Evolutionary conservation across 2,329 filamentous ascomycete species (phyloP).

Genomic region (Sphaerulina vaccinii): DNA sequence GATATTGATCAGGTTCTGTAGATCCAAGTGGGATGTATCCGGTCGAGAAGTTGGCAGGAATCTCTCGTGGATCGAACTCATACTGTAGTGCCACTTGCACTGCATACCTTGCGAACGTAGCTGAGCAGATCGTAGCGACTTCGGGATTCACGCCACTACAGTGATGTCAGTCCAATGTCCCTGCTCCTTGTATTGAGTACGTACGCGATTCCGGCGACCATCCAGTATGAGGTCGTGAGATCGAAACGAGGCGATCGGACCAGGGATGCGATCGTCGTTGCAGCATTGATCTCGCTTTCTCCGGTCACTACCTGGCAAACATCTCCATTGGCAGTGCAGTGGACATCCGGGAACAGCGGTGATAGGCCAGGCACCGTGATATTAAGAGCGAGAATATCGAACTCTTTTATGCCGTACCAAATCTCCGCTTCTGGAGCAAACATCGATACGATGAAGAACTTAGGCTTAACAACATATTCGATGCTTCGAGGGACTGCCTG

Average conservation of each 20-base stretch:
- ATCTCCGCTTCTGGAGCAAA: slow-evolving; percentile 54
- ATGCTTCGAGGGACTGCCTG: slow-evolving; percentile 16
- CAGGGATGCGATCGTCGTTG: slow-evolving; percentile 62
- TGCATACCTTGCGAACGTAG: slow-evolving; percentile 67
- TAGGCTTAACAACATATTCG: slow-evolving; percentile 50
- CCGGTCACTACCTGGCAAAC: slow-evolving; percentile 70
- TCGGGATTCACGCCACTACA: slow-evolving; percentile 63
- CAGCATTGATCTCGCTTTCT: slow-evolving; percentile 66
- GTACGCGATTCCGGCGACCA: slow-evolving; percentile 66
- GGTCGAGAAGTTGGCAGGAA: slow-evolving; percentile 63
- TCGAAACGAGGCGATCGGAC: slow-evolving; percentile 63
- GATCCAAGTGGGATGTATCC: slow-evolving; percentile 68
- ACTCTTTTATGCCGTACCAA: slow-evolving; percentile 35
- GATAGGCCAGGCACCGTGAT: slow-evolving; percentile 37
- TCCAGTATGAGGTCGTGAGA: slow-evolving; percentile 66
- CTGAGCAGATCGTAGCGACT: slow-evolving; percentile 62
- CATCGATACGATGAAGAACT: slow-evolving; percentile 63
- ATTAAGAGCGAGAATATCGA: slow-evolving; percentile 37
- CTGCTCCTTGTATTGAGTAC: not conserved
- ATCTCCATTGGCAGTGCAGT: slow-evolving; percentile 60
- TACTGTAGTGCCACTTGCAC: slow-evolving; percentile 75
- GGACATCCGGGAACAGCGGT: slow-evolving; percentile 44
- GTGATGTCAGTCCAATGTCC: no score
- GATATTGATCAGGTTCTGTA: slow-evolving; percentile 48
- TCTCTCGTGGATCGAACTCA: slow-evolving; percentile 69